phyloP scores from a whole-genome alignment of 2,329 filamentous ascomycete genomes.

The Colletotrichum agaves region DNA sequence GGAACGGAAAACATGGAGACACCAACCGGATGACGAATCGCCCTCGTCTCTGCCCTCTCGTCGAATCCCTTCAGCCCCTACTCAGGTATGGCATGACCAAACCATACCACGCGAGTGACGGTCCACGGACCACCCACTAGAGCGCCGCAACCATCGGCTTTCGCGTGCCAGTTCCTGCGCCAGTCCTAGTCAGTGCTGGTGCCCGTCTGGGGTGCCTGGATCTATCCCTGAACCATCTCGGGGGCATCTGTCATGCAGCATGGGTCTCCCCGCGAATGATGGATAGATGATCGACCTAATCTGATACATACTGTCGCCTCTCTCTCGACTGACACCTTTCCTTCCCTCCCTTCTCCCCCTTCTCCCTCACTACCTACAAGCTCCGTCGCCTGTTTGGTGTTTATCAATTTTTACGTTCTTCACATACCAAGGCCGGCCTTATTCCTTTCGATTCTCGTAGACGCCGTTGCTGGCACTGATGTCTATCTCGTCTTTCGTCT shows the following conservation, averaged over 20 bases:
- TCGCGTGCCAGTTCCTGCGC: slow-evolving; percentile 38
- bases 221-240: slow-evolving; percentile 35
- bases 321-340: slow-evolving; percentile 25
- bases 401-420: slow-evolving; percentile 26
- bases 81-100: slow-evolving; percentile 16
- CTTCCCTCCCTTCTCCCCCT: slow-evolving; percentile 26
- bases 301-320: slow-evolving; percentile 39
- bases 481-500: slow-evolving; percentile 23
- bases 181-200: slow-evolving; percentile 38
- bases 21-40: slow-evolving; percentile 1
- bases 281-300: slow-evolving; percentile 37
- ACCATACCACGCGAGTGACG: slow-evolving; percentile 18
- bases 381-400: slow-evolving; percentile 23
- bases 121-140: slow-evolving; percentile 36
- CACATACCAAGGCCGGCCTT: slow-evolving; percentile 38
- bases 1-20: background rate
- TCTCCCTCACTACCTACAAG: slow-evolving; percentile 20
- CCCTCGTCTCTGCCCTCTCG: background rate
- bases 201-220: slow-evolving; percentile 36
- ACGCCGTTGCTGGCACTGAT: slow-evolving; percentile 33
- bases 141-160: slow-evolving; percentile 36
- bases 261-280: slow-evolving; percentile 38
- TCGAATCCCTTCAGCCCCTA: background rate
- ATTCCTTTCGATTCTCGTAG: slow-evolving; percentile 34
- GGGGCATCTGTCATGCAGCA: slow-evolving; percentile 36